Conservation (phyloP, 2,329 filamentous ascomycete genomes). For the Sordariomycetes sp. region DNA sequence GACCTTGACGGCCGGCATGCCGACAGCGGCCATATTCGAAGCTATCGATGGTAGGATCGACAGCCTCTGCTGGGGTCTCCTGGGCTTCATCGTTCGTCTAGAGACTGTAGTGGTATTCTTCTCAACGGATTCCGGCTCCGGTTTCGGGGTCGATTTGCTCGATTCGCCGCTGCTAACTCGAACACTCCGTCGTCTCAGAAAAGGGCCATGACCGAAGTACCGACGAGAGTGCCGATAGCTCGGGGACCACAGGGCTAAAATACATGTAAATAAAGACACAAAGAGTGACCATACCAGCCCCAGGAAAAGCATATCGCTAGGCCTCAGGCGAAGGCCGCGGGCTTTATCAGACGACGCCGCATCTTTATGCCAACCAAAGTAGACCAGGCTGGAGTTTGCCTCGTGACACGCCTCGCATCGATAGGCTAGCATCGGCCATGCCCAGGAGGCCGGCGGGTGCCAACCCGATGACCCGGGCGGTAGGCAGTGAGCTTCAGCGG, state of each 20-base stretch:
- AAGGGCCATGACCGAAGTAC: background rate
- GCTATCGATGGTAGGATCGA: background rate
- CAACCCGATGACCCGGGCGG: background rate
- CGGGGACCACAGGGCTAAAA: background rate
- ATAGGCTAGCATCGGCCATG: background rate
- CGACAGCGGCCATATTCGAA: background rate
- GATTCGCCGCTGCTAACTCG: background rate
- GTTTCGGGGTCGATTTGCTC: background rate
- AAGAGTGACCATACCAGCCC: background rate
- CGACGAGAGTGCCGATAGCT: background rate
- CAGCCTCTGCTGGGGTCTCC: background rate
- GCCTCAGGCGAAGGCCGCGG: background rate
- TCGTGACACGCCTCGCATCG: constrained; percentile 3
- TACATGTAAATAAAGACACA: background rate
- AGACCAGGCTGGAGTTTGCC: background rate
- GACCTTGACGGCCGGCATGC: background rate
- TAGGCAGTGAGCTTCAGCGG: background rate
- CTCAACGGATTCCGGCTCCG: background rate
- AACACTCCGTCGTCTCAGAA: background rate
- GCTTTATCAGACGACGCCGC: background rate
- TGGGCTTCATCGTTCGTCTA: background rate
- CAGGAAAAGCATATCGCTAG: background rate
- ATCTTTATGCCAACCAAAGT: background rate
- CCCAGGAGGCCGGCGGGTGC: background rate
- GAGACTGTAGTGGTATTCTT: background rate